Base-by-base conservation (phyloP, 1,284 basidiomycete genomes). In the Malassezia equina region DNA sequence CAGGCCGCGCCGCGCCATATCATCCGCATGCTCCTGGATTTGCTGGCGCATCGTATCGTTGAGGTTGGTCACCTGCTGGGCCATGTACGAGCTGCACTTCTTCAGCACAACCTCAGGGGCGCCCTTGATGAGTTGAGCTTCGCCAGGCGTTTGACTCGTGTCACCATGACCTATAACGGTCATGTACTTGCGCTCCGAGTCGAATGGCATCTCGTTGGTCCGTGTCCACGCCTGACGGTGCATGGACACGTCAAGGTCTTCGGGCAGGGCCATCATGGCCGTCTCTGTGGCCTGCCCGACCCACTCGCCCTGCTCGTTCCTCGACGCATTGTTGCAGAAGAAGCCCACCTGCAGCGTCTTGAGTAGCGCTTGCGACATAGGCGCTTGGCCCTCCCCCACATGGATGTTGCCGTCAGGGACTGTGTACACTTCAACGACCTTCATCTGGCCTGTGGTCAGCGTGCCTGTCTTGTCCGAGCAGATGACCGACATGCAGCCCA, bases 401-500 rank as follows among this genome's bases (percentile, higher is more conserved):
- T 81, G 79, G 23, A 88, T 69, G 1, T 80, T 78, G 7, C 68
- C 75, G 69, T 93, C 88, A 64, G 94, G 90, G 4, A 93, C 85
- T 0, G 85, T 81, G 75, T 90, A 96, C 12, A 85, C 78, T 65
- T 90, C 86, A 0, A 85, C 87, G 11, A 96, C 88, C 0, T 90
- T 93, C 80, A 94, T 90, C 66, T 94, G 87, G 75, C 95, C 95
- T 73, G 85, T 88, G 0, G 93, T 98, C 49, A 96, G 77, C 1
- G 91, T 98, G 80, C 88, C 90, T 36, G 93, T 96, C 78, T 98
- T 98, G 77, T 98, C 93, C 1, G 89, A 90, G 73, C 93, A 96
- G 57, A 98, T 89, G 21, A 95, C 91, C 36, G 86, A 90, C 25
- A 96, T 88, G 7, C 86, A 89, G 2, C 93, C 93, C 1, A 96